A percentile compares a stretch with the other conserved stretches of the same genome.
phyloP scores from a whole-genome alignment of 331 rosid species.

The Prunus yedoensis region DNA sequence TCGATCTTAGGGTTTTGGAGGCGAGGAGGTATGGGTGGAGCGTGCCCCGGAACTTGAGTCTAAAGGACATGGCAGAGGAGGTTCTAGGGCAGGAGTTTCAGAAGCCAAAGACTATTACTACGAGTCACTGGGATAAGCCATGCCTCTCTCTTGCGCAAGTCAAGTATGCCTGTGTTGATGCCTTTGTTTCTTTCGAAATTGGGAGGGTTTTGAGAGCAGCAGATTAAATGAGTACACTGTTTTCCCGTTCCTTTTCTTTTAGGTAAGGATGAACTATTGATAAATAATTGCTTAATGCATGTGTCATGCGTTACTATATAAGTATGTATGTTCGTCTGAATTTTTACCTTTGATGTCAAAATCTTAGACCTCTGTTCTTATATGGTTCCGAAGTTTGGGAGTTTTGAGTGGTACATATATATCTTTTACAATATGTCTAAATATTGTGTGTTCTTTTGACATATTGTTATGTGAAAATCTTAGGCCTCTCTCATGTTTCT shows the following conservation, averaged over 20 bases:
- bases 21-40: not conserved
- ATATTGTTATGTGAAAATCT: not conserved
- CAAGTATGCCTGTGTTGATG: conserved; percentile 15
- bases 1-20: conserved; percentile 3
- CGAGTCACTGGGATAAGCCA: conserved; percentile 18
- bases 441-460: not conserved
- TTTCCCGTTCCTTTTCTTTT: not conserved
- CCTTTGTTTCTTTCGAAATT: conserved; percentile 25
- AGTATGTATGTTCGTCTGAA: not conserved
- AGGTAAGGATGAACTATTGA: not conserved
- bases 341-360: not conserved
- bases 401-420: too few relatives aligned
- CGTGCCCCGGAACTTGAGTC: not conserved
- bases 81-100: conserved; percentile 9
- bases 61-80: not conserved
- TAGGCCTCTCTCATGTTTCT: not conserved
- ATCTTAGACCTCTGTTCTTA: not conserved
- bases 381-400: not conserved
- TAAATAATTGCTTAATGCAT: not conserved
- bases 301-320: not conserved
- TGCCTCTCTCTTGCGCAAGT: conserved; percentile 14
- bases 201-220: conserved; percentile 13
- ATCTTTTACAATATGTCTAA: too few relatives aligned
- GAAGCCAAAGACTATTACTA: conserved; percentile 14
- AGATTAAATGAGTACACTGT: not conserved